Evolutionary conservation across 257 asterid species (phyloP), one percentile per base, ranked within the genome.

Genomic region (Nicotiana tomentosiformis): DNA sequence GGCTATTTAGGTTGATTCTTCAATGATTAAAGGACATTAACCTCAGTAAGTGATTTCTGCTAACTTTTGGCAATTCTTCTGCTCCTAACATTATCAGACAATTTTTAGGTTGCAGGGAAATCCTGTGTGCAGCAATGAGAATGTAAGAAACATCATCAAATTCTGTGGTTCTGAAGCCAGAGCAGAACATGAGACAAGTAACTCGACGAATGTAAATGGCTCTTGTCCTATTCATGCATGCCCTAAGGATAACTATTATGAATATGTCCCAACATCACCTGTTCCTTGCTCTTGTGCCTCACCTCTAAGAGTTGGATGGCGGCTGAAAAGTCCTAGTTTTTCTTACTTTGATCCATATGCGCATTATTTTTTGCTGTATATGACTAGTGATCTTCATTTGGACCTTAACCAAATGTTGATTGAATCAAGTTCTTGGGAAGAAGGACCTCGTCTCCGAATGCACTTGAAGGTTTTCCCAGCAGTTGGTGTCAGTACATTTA

Each of bases 321-420:
- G 99, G 82, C 84, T 96, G 84, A 96, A 96, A 87, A 95, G 98
- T 88, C 99, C 98, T 29, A 97, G 97, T 30, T 92, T 96, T 85
- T 88, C 88, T 2, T 93, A 93, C 87, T 96, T 92, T 84, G 67
- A 33, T 29, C 98, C 98, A 32, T 95, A 95, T 80, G 74, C 72
- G 17, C 17, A 83, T 77, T 33, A 66, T 60, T 96, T 95, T 86
- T 86, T 83, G 85, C 84, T 14, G 35, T 91, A 92, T 90, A 82
- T 96, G 76, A 86, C 94, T 79, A 51, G 80, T 83, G 98, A 97
- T 62, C 91, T 96, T 32, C 15, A 61, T 9, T 7, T 96, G 89
- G 65, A 91, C 58, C 60, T 81, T 82, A 90, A 90, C 82, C 97
- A 94, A 91, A 92, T 96, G 18, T 88, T 86, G 53, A 81, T 93